phyloP scores from a whole-genome alignment of 805 yeast genomes.

The Lachancea kluyveri region DNA sequence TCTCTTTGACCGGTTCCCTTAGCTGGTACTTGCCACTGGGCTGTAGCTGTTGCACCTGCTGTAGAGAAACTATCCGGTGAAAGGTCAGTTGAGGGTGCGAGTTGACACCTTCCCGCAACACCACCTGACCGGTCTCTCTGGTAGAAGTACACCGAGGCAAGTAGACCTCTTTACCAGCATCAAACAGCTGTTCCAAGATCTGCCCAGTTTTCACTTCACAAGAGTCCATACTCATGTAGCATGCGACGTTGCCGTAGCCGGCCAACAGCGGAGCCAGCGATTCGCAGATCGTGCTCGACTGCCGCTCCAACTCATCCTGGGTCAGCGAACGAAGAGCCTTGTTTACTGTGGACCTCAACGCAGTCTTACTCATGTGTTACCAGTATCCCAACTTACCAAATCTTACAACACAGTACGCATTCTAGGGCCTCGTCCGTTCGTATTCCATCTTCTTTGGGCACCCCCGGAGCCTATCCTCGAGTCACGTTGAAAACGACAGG shows the following conservation, averaged over 20 bases:
- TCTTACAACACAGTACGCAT: too few species aligned
- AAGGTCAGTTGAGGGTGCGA: conserved; percentile 46
- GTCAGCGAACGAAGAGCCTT: conserved; percentile 15
- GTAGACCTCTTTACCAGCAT: conserved; percentile 44
- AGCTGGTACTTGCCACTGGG: conserved; percentile 68
- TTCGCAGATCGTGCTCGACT: conserved; percentile 20
- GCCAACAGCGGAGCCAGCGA: conserved; percentile 13
- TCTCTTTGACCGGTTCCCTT: conserved; percentile 51
- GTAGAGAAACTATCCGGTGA: conserved; percentile 39
- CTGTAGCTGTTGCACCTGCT: conserved; percentile 39
- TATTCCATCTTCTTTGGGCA: too few species aligned
- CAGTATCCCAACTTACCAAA: too few species aligned
- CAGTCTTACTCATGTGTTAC: too few species aligned
- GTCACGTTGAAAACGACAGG: too few species aligned
- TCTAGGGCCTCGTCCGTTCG: too few species aligned
- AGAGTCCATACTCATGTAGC: conserved; percentile 72
- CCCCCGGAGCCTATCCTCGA: too few species aligned
- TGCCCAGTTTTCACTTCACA: conserved; percentile 60
- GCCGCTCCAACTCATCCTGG: conserved; percentile 16
- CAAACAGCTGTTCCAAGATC: conserved; percentile 48
- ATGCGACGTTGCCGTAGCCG: conserved; percentile 38
- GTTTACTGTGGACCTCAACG: too few species aligned
- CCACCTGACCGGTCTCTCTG: conserved; percentile 23
- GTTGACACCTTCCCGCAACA: conserved; percentile 11
- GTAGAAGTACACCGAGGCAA: conserved; percentile 49